Conservation (phyloP, 352 stramenopile species). For the Phytophthora sojae region DNA sequence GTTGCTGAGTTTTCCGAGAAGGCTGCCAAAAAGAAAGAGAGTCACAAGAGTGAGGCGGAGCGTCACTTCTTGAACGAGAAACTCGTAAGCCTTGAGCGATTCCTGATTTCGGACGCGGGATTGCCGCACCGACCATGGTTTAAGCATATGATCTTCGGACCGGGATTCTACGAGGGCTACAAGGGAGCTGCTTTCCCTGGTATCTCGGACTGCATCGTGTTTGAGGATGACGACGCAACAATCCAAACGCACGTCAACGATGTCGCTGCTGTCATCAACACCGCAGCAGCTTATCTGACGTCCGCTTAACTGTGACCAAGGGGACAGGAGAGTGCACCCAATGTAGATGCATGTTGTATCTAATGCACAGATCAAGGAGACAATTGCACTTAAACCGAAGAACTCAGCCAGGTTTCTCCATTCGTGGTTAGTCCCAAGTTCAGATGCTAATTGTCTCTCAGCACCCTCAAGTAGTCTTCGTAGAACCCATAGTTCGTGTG, state of each 20-base stretch:
- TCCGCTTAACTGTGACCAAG: conserved; percentile 1
- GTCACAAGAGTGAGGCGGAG: conserved; percentile 15
- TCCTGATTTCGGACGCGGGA: conserved; percentile 38
- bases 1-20: conserved; percentile 26
- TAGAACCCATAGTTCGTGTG: not conserved
- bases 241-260: conserved; percentile 44
- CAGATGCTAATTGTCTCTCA: no score
- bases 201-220: conserved; percentile 31
- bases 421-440: not conserved
- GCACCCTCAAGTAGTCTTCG: not conserved
- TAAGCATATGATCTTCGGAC: conserved; percentile 53
- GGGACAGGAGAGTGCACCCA: not conserved
- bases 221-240: conserved; percentile 32
- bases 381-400: not conserved
- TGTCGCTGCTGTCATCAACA: conserved; percentile 36
- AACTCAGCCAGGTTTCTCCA: not conserved
- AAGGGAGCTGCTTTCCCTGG: conserved; percentile 36
- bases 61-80: conserved; percentile 38
- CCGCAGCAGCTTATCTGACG: conserved; percentile 43
- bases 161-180: conserved; percentile 54
- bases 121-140: conserved; percentile 51
- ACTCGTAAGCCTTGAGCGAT: conserved; percentile 42
- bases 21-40: conserved; percentile 4
- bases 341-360: conserved; percentile 8
- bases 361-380: not conserved